Conservation (phyloP, 2,329 filamentous ascomycete genomes). For the Fusarium citri region DNA sequence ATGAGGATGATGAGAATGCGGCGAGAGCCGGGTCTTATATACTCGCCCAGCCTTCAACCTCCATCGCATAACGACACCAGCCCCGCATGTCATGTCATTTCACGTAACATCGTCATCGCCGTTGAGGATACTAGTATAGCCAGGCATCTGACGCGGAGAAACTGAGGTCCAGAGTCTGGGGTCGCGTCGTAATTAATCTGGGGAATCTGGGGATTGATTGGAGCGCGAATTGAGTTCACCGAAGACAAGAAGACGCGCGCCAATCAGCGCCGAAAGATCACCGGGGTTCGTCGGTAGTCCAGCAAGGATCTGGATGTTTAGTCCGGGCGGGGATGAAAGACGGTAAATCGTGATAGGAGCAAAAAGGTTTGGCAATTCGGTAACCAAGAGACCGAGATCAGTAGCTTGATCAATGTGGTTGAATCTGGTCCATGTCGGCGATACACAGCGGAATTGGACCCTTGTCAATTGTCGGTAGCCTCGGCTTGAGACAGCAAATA, state of each 20-base stretch:
- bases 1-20: not conserved
- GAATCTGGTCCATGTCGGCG: not conserved
- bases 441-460: not conserved
- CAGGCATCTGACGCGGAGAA: conserved; percentile 23
- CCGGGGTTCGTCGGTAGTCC: conserved; percentile 6
- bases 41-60: not conserved
- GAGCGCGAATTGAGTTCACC: conserved; percentile 17
- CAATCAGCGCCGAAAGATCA: conserved; percentile 14
- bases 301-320: conserved; percentile 15
- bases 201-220: conserved; percentile 34
- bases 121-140: not conserved
- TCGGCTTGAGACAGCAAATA: conserved; percentile 5
- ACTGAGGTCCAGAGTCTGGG: conserved; percentile 24
- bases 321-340: conserved; percentile 17
- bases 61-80: not conserved
- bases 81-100: conserved; percentile 16
- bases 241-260: conserved; percentile 20
- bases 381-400: conserved; percentile 19
- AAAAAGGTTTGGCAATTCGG: conserved; percentile 16
- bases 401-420: conserved; percentile 7
- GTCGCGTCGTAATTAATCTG: conserved; percentile 17
- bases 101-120: not conserved
- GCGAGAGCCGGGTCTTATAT: conserved; percentile 20
- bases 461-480: conserved; percentile 12
- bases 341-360: conserved; percentile 26